Base-by-base conservation (phyloP, 306 rosid species). In the Phaseolus lunatus region DNA sequence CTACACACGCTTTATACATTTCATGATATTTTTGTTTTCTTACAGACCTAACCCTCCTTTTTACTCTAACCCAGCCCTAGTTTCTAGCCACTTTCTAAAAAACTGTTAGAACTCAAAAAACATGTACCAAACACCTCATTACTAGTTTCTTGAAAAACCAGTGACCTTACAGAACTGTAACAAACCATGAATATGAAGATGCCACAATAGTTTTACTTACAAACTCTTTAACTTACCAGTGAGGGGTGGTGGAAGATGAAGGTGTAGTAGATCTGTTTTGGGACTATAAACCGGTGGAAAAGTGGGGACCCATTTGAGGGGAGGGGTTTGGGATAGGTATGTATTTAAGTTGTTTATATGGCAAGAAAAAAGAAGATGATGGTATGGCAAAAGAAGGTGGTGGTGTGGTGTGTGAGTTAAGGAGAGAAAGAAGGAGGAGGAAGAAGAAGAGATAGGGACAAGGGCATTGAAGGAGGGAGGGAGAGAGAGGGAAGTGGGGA, bases 401-500 rank as follows among this genome's bases (percentile, higher is more conserved):
- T 37, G 11, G 10, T 4, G 53, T n/a, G 4, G 5, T 45, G 6
- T n/a, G 2, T 52, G 5, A 3, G 9, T 16, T 54, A 4, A 2
- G 23, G 7, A 22, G 49, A 44, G 72, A 80, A 35, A 37, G 67
- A 58, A 29, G 74, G 43, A 43, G 49, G 82, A 50, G 20, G 75
- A 52, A 23, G 79, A 13, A 2, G 70, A 13, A 41, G 43, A 16
- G 48, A 78, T 54, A 78, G 39, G 62, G 67, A 64, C 56, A 73
- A 67, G 59, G 43, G 58, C 84, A 78, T 76, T 65, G 83, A 41
- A 24, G 84, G 68, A 67, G 78, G 67, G 72, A 45, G 27, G 59
- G 15, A 50, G 61, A 53, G 66, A 61, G 67, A 61, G 81, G 87
- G 72, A 75, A 84, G 79, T 70, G 58, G 86, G 88, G 76, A 76